These are phyloP conservation scores for Termitomyces sp. DNA, from an alignment of 768 basidiomycete species.

Conservation along the genomic window DNA sequence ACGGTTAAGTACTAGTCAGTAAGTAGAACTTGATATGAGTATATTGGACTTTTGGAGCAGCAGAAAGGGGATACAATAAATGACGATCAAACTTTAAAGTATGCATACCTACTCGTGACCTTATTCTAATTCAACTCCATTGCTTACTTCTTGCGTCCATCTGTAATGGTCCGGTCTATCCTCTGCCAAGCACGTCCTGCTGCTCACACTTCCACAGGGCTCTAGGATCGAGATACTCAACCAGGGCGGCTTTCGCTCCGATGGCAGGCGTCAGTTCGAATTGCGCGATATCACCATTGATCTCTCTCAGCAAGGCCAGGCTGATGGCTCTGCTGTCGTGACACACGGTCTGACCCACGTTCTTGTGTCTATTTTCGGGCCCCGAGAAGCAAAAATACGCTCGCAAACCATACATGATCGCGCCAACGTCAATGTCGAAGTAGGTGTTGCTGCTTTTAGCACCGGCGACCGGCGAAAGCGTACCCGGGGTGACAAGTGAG, in stretches of 20 bases:
- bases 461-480: conserved; percentile 76
- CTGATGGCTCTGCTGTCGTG: conserved; percentile 84
- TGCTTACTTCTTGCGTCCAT: conserved; percentile 1
- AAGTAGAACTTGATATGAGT: neutral
- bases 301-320: conserved; percentile 67
- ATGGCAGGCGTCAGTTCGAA: conserved; percentile 91
- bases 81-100: conserved; percentile 8
- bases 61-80: conserved; percentile 15
- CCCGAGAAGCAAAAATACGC: conserved; percentile 81
- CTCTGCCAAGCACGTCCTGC: conserved; percentile 2
- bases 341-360: conserved; percentile 91
- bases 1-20: neutral
- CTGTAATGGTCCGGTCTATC: conserved; percentile 21
- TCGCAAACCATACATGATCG: conserved; percentile 83
- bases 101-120: neutral
- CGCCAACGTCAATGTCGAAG: conserved; percentile 87
- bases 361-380: conserved; percentile 86
- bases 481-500: conserved; percentile 84
- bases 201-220: conserved; percentile 26
- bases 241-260: conserved; percentile 85
- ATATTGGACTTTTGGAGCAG: neutral
- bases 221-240: conserved; percentile 75
- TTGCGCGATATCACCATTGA: conserved; percentile 79
- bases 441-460: conserved; percentile 85
- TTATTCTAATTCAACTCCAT: neutral